Evolutionary conservation across 345 rosid species (phyloP), one percentile per base, ranked within the genome.

Genomic region (Iberis pinnata): DNA sequence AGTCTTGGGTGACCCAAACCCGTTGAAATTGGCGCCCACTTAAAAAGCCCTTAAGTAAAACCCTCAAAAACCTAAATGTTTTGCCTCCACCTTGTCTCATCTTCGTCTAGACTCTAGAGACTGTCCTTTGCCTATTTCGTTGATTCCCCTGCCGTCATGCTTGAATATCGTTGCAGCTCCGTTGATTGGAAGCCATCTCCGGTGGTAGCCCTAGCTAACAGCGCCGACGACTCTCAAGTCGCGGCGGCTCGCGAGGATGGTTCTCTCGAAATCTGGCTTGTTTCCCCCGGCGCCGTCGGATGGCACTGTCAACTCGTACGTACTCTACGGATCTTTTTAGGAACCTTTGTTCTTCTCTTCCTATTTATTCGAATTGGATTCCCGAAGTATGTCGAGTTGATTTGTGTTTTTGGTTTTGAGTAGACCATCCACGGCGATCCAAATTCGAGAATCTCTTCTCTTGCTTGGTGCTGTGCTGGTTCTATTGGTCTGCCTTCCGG

Each of bases 251-350:
- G 97, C 38, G 89, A 87, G 47, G 95, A 87, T 58, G 89, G 96
- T 60, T 80, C 98, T 16, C 84, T 90, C 10, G 98, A 90, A 84
- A 79, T 90, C 75, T 87, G 98, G 98, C 95, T 87, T 8, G 95
- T 90, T 12, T 84, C 95, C 33, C 92, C 96, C 20, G 95, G 96
- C 56, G 76, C 96, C 39, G 81, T 84, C 39, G 92, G 96, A 47
- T 90, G 98, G 98, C 96, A 90, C 90, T 78, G 90, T 68, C 98
- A 87, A 67, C 82, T 87, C 82, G 96, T 90, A 78, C 46, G 94
- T 90, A 73, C 53, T 14, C 38, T 56, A 47, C 52, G 57, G 56
- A 14, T 56, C 41, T 20, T 15, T 4, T 6, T 14, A n/a, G n/a
- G n/a, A n/a, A n/a, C n/a, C n/a, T n/a, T 10, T 9, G 27, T 42